Evolutionary conservation across 2,329 filamentous ascomycete genomes (phyloP), one percentile per base, ranked within the genome.

Genomic region (Aspergillus ochraceus): DNA sequence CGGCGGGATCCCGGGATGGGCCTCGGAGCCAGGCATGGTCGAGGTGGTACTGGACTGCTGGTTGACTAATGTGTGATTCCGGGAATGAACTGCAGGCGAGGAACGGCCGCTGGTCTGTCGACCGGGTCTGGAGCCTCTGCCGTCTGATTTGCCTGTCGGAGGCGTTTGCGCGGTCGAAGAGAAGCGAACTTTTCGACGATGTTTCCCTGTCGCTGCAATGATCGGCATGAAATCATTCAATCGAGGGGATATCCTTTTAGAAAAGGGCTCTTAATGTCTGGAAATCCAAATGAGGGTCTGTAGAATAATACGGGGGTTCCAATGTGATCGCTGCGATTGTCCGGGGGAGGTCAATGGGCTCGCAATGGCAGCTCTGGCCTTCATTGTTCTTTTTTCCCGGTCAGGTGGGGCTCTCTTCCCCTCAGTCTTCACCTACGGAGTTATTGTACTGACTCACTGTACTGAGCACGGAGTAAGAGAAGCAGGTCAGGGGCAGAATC

Each of bases 131-230:
- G 49, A 52, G 39, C 36, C 59, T 59, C 53, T 59, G 36, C 46
- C 29, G 19, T 52, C 59, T 47, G 65, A 49, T 56, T 61, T 64
- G 59, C 55, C 60, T 63, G 61, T 36, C 61, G 61, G 59, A 52
- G 65, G 55, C 61, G 65, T 54, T 60, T 66, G 65, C 58, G 58
- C 70, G 62, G 65, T 66, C 53, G 70, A 66, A 55, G 70, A 68
- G 61, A 78, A 77, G 60, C 75, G 75, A 66, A 78, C 74, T 69
- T 68, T 71, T 60, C 75, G 75, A 62, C 74, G 74, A 59, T 70
- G 62, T 68, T 70, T 75, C 60, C 71, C 70, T 55, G 73, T 60
- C 24, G 63, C 67, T 57, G 68, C 68, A 58, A 73, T 69, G 57
- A 69, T 59, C 55, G 72, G 71, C 76, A 78, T 77, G 64, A 58